phyloP scores from a whole-genome alignment of 2,329 filamentous ascomycete genomes.

The Colletotrichum musae region DNA sequence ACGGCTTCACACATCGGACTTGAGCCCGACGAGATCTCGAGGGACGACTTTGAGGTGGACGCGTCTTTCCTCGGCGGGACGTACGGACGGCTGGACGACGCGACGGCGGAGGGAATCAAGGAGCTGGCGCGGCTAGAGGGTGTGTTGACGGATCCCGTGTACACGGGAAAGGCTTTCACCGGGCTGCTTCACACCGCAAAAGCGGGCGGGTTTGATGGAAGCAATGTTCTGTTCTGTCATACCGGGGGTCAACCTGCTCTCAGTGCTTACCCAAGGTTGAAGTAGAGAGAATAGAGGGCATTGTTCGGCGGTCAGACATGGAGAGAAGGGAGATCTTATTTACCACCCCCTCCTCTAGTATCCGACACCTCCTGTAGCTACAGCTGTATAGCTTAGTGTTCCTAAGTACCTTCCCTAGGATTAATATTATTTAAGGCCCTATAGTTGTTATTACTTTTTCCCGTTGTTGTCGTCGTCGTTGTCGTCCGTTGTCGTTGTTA shows the following conservation, averaged over 20 bases:
- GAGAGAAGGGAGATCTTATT: too few species aligned
- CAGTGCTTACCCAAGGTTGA: constrained; percentile 31
- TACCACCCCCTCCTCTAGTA: too few species aligned
- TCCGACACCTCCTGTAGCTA: too few species aligned
- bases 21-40: constrained; percentile 12
- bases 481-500: too few species aligned
- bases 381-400: too few species aligned
- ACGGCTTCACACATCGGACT: constrained; percentile 27
- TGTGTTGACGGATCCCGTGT: constrained; percentile 30
- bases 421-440: too few species aligned
- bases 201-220: constrained; percentile 17
- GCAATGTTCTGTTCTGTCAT: constrained; percentile 37
- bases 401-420: too few species aligned
- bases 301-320: too few species aligned
- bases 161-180: constrained; percentile 40
- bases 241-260: constrained; percentile 40
- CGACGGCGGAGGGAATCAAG: constrained; percentile 28
- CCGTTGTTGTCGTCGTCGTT: too few species aligned
- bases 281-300: neutral
- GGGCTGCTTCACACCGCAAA: constrained; percentile 33
- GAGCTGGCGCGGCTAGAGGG: constrained; percentile 35
- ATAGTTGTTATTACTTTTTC: too few species aligned
- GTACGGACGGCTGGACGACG: constrained; percentile 36
- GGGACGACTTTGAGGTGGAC: constrained; percentile 38
- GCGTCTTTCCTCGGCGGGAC: constrained; percentile 10